Evolutionary conservation across 345 rosid genomes (phyloP), one percentile per base, ranked within the genome.

Genomic region (Kernera saxatilis): DNA sequence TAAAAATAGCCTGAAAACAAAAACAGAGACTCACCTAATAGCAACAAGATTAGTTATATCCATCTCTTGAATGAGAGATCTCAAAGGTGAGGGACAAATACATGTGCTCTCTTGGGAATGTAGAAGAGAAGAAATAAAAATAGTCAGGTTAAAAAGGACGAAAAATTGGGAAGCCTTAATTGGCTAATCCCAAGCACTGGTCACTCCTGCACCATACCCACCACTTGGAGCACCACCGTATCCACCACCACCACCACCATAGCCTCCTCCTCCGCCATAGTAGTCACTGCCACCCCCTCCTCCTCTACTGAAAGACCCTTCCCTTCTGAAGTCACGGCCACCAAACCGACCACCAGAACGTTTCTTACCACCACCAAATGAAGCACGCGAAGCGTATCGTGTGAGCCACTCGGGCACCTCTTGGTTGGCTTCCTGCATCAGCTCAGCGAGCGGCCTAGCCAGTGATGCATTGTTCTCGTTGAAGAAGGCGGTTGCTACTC

Each of bases 341-440:
- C 98, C 97, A 67, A 88, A 93, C 64, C 96, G 81, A 57, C 97
- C 97, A 22, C 96, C 92, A 51, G 87, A 70, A 13, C 91, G 85
- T 64, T 82, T 90, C 67, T 82, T 83, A 43, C 92, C 75, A 19
- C 78, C 92, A 12, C 77, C 84, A 67, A 40, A 87, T 5, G 90
- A 75, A 18, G 95, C 70, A 39, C 96, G 92, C 26, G 94, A 82
- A 48, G 97, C 91, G 29, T 82, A 91, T 18, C 94, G 88, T 33
- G 97, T 70, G 39, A 93, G 92, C 98, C 98, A 93, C 67, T 86
- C 89, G 18, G 98, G 98, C 48, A 91, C 98, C 81, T 91, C 98
- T 78, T 93, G 98, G 48, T 88, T 93, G 13, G 96, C 77, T 80
- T 93, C 98, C 77, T 86, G 94, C 98, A 93, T 93, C 54, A 93